Evolutionary conservation across 306 rosid genomes (phyloP).

Genomic region (Adenanthera pavonina): DNA sequence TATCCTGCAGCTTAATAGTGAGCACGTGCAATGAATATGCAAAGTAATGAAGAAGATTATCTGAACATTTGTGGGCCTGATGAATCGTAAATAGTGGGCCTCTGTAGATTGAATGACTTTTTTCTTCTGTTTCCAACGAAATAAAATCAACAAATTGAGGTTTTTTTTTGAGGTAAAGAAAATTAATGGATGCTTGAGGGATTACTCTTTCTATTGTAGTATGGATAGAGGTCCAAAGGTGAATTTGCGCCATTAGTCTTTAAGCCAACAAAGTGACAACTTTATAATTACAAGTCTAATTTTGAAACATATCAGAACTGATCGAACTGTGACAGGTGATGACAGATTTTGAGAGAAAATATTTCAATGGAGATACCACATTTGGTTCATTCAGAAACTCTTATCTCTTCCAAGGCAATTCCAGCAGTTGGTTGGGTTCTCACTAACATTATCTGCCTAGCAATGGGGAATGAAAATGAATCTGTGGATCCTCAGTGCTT

Average conservation of each 20-base stretch:
- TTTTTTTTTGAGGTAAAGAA: conserved; percentile 5
- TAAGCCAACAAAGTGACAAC: conserved; percentile 29
- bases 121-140: conserved; percentile 6
- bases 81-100: neutral
- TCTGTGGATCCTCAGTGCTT: conserved; percentile 59
- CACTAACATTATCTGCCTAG: conserved; percentile 74
- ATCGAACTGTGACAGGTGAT: conserved; percentile 91
- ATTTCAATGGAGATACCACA: conserved; percentile 66
- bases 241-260: conserved; percentile 23
- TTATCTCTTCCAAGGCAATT: conserved; percentile 55
- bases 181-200: neutral
- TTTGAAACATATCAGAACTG: conserved; percentile 76
- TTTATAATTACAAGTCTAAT: conserved; percentile 42
- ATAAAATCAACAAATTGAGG: neutral
- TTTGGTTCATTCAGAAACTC: conserved; percentile 52
- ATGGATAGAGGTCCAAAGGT: conserved; percentile 20
- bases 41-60: neutral
- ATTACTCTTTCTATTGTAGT: neutral
- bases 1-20: neutral
- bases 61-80: neutral
- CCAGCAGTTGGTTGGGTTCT: conserved; percentile 98
- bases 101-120: neutral
- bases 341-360: conserved; percentile 87
- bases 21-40: neutral
- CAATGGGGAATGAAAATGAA: conserved; percentile 59